These are phyloP conservation scores for Epichloe baconii DNA, from an alignment of 2,329 filamentous ascomycete species.

Conservation along the genomic window DNA sequence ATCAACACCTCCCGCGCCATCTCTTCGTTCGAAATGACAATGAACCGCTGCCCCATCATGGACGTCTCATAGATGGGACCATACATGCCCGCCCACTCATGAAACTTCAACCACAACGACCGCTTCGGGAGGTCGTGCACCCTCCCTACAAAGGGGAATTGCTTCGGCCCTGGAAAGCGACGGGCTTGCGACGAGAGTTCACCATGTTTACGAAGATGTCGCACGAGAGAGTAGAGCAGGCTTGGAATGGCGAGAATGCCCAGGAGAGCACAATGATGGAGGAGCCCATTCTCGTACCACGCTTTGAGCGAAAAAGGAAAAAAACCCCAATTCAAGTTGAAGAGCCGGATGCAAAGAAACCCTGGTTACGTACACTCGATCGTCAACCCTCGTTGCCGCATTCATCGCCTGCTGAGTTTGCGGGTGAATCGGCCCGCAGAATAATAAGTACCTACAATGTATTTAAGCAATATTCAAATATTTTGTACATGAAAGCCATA, in stretches of 20 bases:
- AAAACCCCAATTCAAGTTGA: neutral
- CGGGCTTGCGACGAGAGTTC: conserved; percentile 11
- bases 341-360: too few relatives aligned
- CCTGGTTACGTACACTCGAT: too few relatives aligned
- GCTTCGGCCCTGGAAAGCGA: conserved; percentile 31
- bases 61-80: conserved; percentile 32
- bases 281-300: neutral
- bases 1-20: conserved; percentile 35
- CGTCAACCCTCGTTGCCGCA: too few relatives aligned
- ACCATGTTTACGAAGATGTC: conserved; percentile 22
- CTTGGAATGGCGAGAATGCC: conserved; percentile 23
- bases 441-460: too few relatives aligned
- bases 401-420: too few relatives aligned
- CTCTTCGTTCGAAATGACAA: conserved; percentile 33
- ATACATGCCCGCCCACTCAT: conserved; percentile 30
- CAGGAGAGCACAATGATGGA: neutral
- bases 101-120: conserved; percentile 37
- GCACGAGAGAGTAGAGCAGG: conserved; percentile 27
- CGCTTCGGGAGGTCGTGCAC: conserved; percentile 35
- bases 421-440: too few relatives aligned
- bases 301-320: neutral
- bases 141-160: conserved; percentile 34
- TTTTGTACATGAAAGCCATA: too few relatives aligned
- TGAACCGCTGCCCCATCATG: conserved; percentile 25
- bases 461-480: too few relatives aligned